Evolutionary conservation across 352 stramenopile species (phyloP).

Genomic region (Elongisporangium anandrum): DNA sequence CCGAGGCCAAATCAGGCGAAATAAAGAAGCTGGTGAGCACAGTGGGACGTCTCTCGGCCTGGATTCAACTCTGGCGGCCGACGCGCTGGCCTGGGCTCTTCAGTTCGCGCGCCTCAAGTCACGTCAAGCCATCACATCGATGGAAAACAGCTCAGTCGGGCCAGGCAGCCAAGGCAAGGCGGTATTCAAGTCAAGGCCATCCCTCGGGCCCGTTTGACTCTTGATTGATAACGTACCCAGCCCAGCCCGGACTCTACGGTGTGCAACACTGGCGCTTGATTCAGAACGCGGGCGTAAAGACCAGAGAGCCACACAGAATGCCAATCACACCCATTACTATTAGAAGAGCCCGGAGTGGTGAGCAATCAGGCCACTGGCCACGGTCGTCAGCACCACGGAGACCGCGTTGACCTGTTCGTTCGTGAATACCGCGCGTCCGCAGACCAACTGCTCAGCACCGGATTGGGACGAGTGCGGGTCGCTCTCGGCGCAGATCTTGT

Average conservation of each 20-base stretch:
- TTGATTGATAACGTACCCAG: background rate
- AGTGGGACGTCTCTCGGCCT: background rate
- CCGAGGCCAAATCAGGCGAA: background rate
- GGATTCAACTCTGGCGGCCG: background rate
- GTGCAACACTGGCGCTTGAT: background rate
- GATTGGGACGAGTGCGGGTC: constrained; percentile 4
- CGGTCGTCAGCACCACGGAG: constrained; percentile 54
- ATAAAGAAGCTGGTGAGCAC: background rate
- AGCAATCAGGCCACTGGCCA: constrained; percentile 36
- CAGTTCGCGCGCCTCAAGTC: background rate
- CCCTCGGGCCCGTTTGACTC: background rate
- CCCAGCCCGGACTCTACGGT: background rate
- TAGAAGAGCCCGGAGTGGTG: constrained; percentile 27
- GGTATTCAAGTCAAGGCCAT: background rate
- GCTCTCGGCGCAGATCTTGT: constrained; percentile 54
- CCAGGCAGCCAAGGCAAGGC: too few relatives aligned
- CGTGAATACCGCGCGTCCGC: constrained; percentile 41
- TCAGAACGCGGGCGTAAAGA: background rate
- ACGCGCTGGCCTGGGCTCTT: background rate
- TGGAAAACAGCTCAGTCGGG: too few relatives aligned
- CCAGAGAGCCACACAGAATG: background rate
- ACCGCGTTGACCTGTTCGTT: constrained; percentile 79
- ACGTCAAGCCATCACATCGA: too few relatives aligned
- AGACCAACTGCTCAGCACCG: constrained; percentile 14
- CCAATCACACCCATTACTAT: constrained; percentile 2